Conservation (phyloP, 208 protist species). For the Leptomonas pyrrhocoris region DNA sequence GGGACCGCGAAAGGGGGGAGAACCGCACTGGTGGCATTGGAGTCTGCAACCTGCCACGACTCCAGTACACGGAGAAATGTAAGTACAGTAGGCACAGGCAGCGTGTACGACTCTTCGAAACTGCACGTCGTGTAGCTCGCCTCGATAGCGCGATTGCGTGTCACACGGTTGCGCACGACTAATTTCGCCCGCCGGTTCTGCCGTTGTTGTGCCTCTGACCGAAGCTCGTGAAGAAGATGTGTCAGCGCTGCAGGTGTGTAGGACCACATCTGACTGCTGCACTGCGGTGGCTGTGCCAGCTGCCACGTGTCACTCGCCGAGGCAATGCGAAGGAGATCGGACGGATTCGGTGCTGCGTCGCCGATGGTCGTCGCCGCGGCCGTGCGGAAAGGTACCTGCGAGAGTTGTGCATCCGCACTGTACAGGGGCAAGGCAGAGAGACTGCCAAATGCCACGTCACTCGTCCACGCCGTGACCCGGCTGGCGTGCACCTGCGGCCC, state of each 20-base stretch:
- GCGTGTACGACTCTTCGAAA: slow-evolving; percentile 28
- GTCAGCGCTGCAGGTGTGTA: slow-evolving; percentile 29
- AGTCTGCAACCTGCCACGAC: slow-evolving; percentile 16
- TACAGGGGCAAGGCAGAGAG: slow-evolving; percentile 20
- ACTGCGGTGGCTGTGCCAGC: slow-evolving; percentile 15
- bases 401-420: slow-evolving; percentile 15
- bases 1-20: not conserved
- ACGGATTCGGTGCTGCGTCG: slow-evolving; percentile 1
- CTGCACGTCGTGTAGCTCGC: slow-evolving; percentile 10
- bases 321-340: slow-evolving; percentile 14
- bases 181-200: not conserved
- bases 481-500: slow-evolving; percentile 60
- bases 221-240: slow-evolving; percentile 18
- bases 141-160: slow-evolving; percentile 22
- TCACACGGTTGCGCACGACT: slow-evolving; percentile 13
- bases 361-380: slow-evolving; percentile 12
- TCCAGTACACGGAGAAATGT: slow-evolving; percentile 13
- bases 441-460: slow-evolving; percentile 15
- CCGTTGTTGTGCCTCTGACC: not conserved
- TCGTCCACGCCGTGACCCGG: slow-evolving; percentile 34
- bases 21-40: not conserved
- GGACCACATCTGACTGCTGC: slow-evolving; percentile 36
- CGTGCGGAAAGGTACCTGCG: slow-evolving; percentile 16
- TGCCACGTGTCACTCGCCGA: slow-evolving; percentile 33
- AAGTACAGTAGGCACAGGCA: slow-evolving; percentile 3